Base-by-base conservation (phyloP, 495 filamentous ascomycete genomes). In the Hypoxylon fragiforme region DNA sequence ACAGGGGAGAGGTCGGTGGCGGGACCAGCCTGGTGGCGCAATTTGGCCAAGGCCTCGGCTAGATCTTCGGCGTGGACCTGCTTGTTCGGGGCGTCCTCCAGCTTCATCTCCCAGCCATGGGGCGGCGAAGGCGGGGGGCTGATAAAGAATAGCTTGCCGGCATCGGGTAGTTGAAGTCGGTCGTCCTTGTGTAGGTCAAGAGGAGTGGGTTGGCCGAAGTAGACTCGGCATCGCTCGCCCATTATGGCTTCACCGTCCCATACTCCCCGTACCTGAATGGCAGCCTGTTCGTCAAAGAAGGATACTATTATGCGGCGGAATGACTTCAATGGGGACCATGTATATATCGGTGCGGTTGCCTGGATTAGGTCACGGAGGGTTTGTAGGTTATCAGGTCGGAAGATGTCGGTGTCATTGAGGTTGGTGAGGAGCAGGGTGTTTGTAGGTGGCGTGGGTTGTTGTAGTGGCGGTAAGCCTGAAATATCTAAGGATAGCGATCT, bases 371-470 rank as follows among this genome's bases (percentile, higher is more conserved):
- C 71, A 63, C 86, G 88, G 69, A 98, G 90, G 15, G 77, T 79
- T 50, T 85, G 77, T 46, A 97, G 82, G 54, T 90, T 89, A 42
- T 82, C 69, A 0, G 90, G 79, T 54, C 83, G 79, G 81, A 98
- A 98, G 69, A 95, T 85, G 44, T 82, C 74, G 12, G 82, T 76
- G 65, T 90, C 83, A 61, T 85, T 75, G 26, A 98, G 85, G 71
- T 96, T 90, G 60, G 90, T 94, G 70, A 98, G 90, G 49, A 98
- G 80, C 42, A 98, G 88, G 0, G 91, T 97, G 74, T 98, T 98
- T 51, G 90, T 88, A 26, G 92, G 91, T 16, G 87, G 84, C 2
- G 89, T 82, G 4, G 94, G 92, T 63, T 85, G 81, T n/a, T 75
- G 73, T 19, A 96, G 78, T 2, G 90, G 80, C 26, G 92, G 92